Base-by-base conservation (phyloP, 495 filamentous ascomycete species). In the Aspergillus sclerotioniger region DNA sequence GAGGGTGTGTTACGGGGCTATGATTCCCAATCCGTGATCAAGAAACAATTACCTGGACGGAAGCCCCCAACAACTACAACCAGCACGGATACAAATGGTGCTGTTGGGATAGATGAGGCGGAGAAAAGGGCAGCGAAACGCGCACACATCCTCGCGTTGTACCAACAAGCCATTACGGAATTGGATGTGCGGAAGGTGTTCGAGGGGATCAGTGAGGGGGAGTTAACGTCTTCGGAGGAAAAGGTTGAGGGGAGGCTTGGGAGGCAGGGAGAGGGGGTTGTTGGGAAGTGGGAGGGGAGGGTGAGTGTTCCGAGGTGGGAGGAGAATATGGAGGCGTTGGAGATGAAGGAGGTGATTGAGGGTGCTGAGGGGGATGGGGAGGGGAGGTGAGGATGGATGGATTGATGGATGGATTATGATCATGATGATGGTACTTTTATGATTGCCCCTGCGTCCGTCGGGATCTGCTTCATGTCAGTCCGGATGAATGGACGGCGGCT, bases 1-100 rank as follows among this genome's bases (percentile, higher is more conserved):
- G 88, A 93, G 66, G 89, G 87, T 0, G 54, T 93, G 16, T 21
- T 72, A 15, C 66, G 67, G 7, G 75, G 73, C 1, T 69, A 74
- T 4, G 73, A 77, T 25, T 69, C 68, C 6, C 56, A 61, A 21
- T 72, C 65, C 31, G 65, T 56, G n/a, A 62, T 67, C 61, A 67
- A 50, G 67, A 73, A 63, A 66, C 25, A n/a, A n/a, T n/a, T n/a
- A n/a, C 78, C 49, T 15, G 56, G 59, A 0, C 32, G 16, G 15
- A 41, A 25, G 17, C 1, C 25, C 1, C n/a, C 33, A 12, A 51
- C 17, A 17, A 3, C 44, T 32, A 8, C 46, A 16, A 33, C n/a
- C 13, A 21, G n/a, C 31, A 28, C n/a, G n/a, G n/a, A n/a, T n/a
- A n/a, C n/a, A n/a, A n/a, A n/a, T n/a, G n/a, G n/a, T n/a, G n/a